Conservation (phyloP, 345 rosid genomes). For the Ricinus communis region DNA sequence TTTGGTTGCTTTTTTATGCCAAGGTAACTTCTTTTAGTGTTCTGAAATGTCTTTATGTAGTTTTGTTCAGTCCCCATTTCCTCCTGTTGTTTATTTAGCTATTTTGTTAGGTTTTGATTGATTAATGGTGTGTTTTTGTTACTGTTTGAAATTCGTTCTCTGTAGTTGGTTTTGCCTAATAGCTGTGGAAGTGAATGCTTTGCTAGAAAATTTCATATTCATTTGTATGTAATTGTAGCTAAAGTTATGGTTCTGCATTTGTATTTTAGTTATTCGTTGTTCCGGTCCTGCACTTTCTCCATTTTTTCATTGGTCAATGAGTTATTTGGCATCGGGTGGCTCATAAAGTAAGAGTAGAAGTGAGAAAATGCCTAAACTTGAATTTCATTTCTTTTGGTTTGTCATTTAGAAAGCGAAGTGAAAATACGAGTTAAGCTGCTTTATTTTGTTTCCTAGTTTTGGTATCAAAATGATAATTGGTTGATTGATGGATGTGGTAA, state of each 20-base stretch:
- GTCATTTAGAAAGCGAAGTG: not conserved
- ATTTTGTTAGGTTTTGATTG: not conserved
- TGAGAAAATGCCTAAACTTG: not conserved
- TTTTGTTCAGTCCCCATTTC: slow-evolving; percentile 1
- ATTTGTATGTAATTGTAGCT: not conserved
- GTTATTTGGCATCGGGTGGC: not conserved
- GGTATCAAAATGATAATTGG: not conserved
- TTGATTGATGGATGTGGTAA: slow-evolving; percentile 2
- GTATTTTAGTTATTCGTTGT: no score
- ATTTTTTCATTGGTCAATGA: not conserved
- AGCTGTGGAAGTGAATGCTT: not conserved
- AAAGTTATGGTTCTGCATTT: not conserved
- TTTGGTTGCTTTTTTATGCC: slow-evolving; percentile 10
- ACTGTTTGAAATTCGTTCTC: not conserved
- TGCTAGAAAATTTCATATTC: not conserved
- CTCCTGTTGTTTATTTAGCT: not conserved
- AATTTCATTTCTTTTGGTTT: slow-evolving; percentile 1
- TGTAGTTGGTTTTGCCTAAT: not conserved
- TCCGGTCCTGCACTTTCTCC: not conserved
- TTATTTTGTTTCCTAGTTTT: not conserved
- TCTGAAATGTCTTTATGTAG: not conserved
- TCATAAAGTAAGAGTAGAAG: not conserved
- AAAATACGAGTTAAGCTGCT: not conserved
- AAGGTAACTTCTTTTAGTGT: not conserved
- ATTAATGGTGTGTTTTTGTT: not conserved